These are phyloP conservation scores for Podospora tetraspora DNA, from an alignment of 495 filamentous ascomycete species.

Conservation along the genomic window DNA sequence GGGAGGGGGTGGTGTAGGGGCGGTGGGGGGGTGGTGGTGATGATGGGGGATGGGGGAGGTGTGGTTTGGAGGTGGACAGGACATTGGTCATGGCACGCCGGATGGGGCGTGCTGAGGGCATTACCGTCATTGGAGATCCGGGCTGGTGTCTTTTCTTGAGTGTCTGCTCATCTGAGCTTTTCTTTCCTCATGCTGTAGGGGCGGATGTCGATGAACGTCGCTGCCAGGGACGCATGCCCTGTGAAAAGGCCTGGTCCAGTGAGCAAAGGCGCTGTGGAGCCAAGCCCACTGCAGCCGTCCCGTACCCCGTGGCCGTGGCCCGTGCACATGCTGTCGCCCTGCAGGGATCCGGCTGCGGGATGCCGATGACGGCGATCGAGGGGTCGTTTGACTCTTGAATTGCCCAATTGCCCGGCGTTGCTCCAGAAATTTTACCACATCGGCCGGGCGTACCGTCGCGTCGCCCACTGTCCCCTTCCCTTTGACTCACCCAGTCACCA, in stretches of 20 bases:
- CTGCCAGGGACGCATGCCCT: neutral
- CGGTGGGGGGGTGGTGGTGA: neutral
- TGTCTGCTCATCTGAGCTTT: neutral
- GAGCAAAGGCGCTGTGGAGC: neutral
- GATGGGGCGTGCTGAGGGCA: neutral
- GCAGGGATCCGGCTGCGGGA: conserved; percentile 9
- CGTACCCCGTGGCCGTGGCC: neutral
- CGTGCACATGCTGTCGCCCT: neutral
- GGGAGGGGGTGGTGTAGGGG: neutral
- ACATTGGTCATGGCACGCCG: neutral
- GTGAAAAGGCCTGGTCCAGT: neutral
- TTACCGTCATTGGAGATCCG: neutral
- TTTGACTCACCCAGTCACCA: conserved; percentile 15
- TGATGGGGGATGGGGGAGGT: conserved; percentile 3
- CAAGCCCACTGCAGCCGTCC: neutral
- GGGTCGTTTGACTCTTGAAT: conserved; percentile 10
- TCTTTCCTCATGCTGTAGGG: neutral
- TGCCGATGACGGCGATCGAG: conserved; percentile 24
- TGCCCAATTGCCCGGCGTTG: neutral
- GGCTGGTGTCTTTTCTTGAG: neutral
- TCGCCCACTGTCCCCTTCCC: neutral
- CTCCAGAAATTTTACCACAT: conserved; percentile 3
- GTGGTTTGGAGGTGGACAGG: neutral
- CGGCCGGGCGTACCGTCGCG: neutral
- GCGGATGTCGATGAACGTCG: neutral